Evolutionary conservation across 805 yeast species (phyloP).

Genomic region (Huiozyma naganishii): DNA sequence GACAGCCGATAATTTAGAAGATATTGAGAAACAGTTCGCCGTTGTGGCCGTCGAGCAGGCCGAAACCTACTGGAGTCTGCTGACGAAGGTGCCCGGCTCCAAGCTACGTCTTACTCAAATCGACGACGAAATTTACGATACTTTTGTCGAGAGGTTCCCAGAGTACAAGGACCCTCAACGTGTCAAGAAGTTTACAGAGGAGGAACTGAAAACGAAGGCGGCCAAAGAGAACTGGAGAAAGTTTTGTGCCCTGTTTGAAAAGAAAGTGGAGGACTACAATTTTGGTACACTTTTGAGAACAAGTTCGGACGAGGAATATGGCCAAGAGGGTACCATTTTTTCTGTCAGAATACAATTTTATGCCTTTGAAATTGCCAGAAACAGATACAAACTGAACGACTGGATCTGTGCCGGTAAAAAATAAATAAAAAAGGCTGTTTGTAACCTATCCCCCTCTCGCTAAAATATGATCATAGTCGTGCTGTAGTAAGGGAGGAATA

Average conservation of each 20-base stretch:
- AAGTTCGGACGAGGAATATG: slow-evolving; percentile 62
- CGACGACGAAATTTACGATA: slow-evolving; percentile 59
- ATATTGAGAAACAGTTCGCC: slow-evolving; percentile 94
- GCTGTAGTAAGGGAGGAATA: neutral
- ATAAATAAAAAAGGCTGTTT: neutral
- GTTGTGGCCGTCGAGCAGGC: slow-evolving; percentile 95
- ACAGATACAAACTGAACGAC: slow-evolving; percentile 81
- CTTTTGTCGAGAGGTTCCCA: slow-evolving; percentile 68
- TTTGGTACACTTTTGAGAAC: slow-evolving; percentile 88
- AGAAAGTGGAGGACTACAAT: slow-evolving; percentile 75
- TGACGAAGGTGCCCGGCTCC: slow-evolving; percentile 69
- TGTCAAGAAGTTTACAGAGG: slow-evolving; percentile 55
- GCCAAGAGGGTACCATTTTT: slow-evolving; percentile 74
- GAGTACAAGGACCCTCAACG: slow-evolving; percentile 58
- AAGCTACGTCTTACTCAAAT: slow-evolving; percentile 58
- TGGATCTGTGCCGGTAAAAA: slow-evolving; percentile 48
- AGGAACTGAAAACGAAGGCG: slow-evolving; percentile 62
- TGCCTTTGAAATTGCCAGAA: slow-evolving; percentile 90
- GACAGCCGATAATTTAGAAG: slow-evolving; percentile 87
- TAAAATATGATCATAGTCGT: neutral
- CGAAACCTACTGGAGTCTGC: slow-evolving; percentile 81
- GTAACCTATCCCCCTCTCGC: neutral
- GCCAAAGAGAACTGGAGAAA: slow-evolving; percentile 90
- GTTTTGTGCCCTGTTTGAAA: slow-evolving; percentile 74
- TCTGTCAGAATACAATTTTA: slow-evolving; percentile 90